phyloP scores from a whole-genome alignment of 2,329 filamentous ascomycete genomes.

The Dactylellina haptotyla region DNA sequence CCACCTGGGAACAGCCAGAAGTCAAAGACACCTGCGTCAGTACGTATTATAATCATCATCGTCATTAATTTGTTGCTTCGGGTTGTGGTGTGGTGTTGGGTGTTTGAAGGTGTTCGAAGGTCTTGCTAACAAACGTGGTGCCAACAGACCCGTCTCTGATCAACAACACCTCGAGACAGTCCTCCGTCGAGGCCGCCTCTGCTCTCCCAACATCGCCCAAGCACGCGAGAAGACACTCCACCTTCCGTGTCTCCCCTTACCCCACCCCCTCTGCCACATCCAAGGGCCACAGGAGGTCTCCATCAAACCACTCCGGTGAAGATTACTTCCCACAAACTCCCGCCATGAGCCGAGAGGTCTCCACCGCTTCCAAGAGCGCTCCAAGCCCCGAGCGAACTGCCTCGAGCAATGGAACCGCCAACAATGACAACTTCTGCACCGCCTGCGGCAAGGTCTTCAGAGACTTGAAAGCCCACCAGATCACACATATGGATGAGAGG shows the following conservation, averaged over 20 bases:
- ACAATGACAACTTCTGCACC: slow-evolving; percentile 58
- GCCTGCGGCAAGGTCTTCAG: slow-evolving; percentile 58
- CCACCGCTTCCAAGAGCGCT: slow-evolving; percentile 34
- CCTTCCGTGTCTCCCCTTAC: slow-evolving; percentile 48
- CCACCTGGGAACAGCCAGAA: slow-evolving; percentile 54
- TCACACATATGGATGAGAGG: slow-evolving; percentile 89
- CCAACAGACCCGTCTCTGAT: slow-evolving; percentile 51
- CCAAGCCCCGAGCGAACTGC: slow-evolving; percentile 38
- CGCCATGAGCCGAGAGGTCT: slow-evolving; percentile 41
- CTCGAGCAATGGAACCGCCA: slow-evolving; percentile 50
- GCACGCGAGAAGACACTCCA: slow-evolving; percentile 47
- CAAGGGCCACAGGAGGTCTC: slow-evolving; percentile 45
- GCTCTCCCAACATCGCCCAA: slow-evolving; percentile 49
- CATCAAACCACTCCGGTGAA: slow-evolving; percentile 39
- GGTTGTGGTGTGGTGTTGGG: no score
- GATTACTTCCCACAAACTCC: slow-evolving; percentile 51
- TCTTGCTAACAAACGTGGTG: no score
- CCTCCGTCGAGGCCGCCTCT: slow-evolving; percentile 36
- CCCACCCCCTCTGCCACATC: slow-evolving; percentile 44
- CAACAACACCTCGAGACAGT: slow-evolving; percentile 50
- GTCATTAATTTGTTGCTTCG: no score
- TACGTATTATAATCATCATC: slow-evolving; percentile 17
- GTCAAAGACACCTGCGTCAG: slow-evolving; percentile 52
- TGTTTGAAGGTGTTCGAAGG: no score
- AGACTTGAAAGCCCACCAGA: slow-evolving; percentile 78